phyloP scores from a whole-genome alignment of 2,329 filamentous ascomycete species.

The Arthrocladium fulminans region DNA sequence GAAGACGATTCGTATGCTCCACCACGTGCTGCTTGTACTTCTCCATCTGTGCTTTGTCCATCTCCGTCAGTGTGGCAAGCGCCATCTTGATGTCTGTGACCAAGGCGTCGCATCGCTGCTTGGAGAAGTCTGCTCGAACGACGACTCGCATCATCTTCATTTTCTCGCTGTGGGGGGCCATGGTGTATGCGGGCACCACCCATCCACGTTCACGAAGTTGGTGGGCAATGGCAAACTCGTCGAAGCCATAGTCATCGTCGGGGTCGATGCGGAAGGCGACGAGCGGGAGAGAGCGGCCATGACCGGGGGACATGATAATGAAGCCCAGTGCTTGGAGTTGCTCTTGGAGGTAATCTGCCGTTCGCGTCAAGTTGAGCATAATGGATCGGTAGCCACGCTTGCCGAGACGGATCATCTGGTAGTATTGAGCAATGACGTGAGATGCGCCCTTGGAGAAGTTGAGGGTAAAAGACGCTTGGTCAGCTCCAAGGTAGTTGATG shows the following conservation, averaged over 20 bases:
- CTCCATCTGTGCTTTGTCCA: conserved; percentile 64
- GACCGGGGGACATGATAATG: conserved; percentile 74
- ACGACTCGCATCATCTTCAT: conserved; percentile 88
- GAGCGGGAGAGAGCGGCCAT: conserved; percentile 71
- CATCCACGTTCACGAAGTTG: conserved; percentile 78
- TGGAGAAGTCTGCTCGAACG: conserved; percentile 83
- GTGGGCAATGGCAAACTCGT: conserved; percentile 73
- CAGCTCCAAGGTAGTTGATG: conserved; percentile 96
- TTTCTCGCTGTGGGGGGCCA: conserved; percentile 76
- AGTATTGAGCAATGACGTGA: conserved; percentile 94
- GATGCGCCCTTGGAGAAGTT: conserved; percentile 96
- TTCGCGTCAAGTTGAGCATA: conserved; percentile 88
- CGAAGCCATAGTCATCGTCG: conserved; percentile 49
- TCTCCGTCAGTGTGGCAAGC: conserved; percentile 58
- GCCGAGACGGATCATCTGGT: conserved; percentile 89
- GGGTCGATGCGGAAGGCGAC: conserved; percentile 75
- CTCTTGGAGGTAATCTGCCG: conserved; percentile 74
- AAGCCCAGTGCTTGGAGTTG: conserved; percentile 69
- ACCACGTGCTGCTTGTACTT: conserved; percentile 56
- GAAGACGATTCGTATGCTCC: conserved; percentile 42
- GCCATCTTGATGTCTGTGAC: conserved; percentile 72
- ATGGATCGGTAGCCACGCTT: conserved; percentile 87
- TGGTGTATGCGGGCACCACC: conserved; percentile 94
- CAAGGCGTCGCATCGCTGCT: conserved; percentile 69
- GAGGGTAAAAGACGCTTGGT: conserved; percentile 90